Conservation (phyloP, 2,329 filamentous ascomycete species). For the Cladosporium cucumerinum region DNA sequence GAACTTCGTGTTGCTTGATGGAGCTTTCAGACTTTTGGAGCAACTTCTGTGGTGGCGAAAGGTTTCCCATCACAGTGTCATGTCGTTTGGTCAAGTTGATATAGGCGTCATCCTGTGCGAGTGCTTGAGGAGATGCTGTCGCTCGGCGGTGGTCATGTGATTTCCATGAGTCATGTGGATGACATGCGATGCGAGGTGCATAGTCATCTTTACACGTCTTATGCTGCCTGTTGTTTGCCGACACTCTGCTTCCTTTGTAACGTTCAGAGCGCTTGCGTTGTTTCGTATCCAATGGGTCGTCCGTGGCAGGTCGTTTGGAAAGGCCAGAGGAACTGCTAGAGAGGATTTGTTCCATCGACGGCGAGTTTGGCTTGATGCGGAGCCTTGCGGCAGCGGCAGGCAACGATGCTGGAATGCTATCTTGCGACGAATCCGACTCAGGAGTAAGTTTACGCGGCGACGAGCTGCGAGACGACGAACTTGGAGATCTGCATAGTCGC, state of each 20-base stretch:
- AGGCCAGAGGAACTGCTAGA: neutral
- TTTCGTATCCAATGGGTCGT: neutral
- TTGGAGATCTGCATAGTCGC: neutral
- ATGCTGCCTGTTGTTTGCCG: neutral
- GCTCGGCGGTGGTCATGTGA: neutral
- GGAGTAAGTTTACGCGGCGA: slow-evolving; percentile 2
- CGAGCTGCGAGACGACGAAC: slow-evolving; percentile 1
- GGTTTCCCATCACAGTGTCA: neutral
- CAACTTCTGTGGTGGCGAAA: neutral
- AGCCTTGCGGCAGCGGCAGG: neutral
- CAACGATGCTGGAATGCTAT: neutral
- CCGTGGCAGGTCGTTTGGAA: neutral
- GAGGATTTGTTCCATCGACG: neutral
- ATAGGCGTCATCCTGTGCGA: neutral
- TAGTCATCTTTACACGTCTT: neutral
- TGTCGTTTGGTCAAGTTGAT: neutral
- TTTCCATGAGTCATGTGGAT: neutral
- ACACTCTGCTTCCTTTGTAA: neutral
- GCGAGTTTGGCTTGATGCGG: neutral
- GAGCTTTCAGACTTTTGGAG: neutral
- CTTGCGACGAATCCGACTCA: neutral
- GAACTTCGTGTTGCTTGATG: neutral
- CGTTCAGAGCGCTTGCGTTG: neutral
- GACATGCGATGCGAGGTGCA: neutral
- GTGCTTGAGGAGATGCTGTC: neutral